phyloP scores from a whole-genome alignment of 331 rosid genomes.

The Quercus lobata region DNA sequence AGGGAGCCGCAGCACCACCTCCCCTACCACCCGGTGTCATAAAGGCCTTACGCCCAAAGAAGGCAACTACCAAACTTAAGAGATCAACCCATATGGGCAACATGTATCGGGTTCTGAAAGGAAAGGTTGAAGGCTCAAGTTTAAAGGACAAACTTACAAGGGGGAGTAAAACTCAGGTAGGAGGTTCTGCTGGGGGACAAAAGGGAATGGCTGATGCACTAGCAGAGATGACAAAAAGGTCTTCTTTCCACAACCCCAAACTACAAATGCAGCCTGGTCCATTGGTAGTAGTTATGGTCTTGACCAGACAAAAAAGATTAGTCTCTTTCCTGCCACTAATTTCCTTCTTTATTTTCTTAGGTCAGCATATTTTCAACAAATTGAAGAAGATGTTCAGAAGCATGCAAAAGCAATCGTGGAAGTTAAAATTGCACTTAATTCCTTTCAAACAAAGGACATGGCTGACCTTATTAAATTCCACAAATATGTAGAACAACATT shows the following conservation, averaged over 20 bases:
- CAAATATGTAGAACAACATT: constrained; percentile 17
- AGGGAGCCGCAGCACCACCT: constrained; percentile 18
- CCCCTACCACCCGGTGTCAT: constrained; percentile 24
- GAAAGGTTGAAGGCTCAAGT: constrained; percentile 34
- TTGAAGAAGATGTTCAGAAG: constrained; percentile 32
- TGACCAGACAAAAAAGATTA: not conserved
- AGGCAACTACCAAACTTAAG: constrained; percentile 27
- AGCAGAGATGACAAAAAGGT: constrained; percentile 38
- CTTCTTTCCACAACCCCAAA: not conserved
- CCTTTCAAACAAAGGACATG: constrained; percentile 35
- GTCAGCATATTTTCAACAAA: constrained; percentile 30
- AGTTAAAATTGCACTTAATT: constrained; percentile 28
- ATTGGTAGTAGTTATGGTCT: not conserved
- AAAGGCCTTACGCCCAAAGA: constrained; percentile 22
- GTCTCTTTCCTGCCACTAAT: not conserved
- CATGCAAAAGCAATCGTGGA: constrained; percentile 25
- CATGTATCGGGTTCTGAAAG: constrained; percentile 30
- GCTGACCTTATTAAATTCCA: constrained; percentile 30
- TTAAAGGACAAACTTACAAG: not conserved
- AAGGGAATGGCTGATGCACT: constrained; percentile 43
- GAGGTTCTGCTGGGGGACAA: constrained; percentile 12
- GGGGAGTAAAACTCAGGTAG: constrained; percentile 8
- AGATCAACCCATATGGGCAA: constrained; percentile 42
- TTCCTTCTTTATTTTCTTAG: constrained; percentile 6
- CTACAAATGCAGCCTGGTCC: not conserved